A percentile compares a stretch with the other conserved stretches of the same genome.
Evolutionary conservation across 345 rosid genomes (phyloP).

Genomic region (Stellera chamaejasme): DNA sequence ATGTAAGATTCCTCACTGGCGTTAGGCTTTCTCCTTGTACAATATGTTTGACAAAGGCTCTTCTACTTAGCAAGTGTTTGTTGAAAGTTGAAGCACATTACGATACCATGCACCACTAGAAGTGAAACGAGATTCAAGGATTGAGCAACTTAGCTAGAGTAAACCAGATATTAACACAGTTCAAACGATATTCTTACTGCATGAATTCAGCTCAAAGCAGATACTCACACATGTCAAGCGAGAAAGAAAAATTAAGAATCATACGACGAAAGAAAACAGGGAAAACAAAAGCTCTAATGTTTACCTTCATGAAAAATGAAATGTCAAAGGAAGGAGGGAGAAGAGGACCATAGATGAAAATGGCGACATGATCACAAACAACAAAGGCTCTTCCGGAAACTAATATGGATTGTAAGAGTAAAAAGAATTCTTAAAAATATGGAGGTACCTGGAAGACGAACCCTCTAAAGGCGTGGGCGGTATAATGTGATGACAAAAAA

Average conservation of each 20-base stretch:
- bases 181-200: not conserved
- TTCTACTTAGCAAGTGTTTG: too few relatives aligned
- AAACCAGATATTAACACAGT: not conserved
- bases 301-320: constrained; percentile 6
- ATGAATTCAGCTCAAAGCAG: not conserved
- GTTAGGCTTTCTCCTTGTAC: too few relatives aligned
- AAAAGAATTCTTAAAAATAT: not conserved
- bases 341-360: not conserved
- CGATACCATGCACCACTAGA: too few relatives aligned
- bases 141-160: not conserved
- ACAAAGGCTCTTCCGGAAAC: too few relatives aligned
- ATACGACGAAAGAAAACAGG: not conserved
- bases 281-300: constrained; percentile 9
- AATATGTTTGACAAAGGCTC: too few relatives aligned
- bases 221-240: not conserved
- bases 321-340: constrained; percentile 8
- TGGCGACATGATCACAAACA: too few relatives aligned
- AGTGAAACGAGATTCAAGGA: constrained; percentile 7
- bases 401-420: too few relatives aligned
- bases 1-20: too few relatives aligned
- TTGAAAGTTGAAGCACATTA: too few relatives aligned
- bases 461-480: constrained; percentile 12
- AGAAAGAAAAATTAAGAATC: constrained; percentile 2
- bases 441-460: constrained; percentile 13
- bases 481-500: constrained; percentile 5